Evolutionary conservation across 2,329 filamentous ascomycete species (phyloP).

Genomic region (Aspergillus sp.): DNA sequence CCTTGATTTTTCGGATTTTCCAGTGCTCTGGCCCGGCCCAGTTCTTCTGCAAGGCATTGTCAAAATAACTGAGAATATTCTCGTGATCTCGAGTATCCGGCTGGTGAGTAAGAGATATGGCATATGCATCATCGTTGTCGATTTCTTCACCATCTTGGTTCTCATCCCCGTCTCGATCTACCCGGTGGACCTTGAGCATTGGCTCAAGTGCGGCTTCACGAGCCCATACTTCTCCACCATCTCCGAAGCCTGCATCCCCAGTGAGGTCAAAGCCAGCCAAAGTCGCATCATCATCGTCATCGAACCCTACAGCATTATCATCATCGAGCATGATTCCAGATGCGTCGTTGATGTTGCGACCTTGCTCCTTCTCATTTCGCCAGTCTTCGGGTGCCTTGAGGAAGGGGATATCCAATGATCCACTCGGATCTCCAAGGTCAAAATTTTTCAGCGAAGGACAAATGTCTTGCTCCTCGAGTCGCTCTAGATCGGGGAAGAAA

Average conservation of each 20-base stretch:
- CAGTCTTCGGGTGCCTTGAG: conserved; percentile 86
- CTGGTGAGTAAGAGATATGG: conserved; percentile 73
- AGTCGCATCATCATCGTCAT: conserved; percentile 73
- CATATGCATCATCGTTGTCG: conserved; percentile 70
- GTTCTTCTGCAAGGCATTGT: conserved; percentile 93
- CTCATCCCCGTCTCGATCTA: conserved; percentile 52
- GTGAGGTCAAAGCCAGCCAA: conserved; percentile 70
- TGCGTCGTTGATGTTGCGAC: conserved; percentile 60
- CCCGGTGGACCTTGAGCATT: conserved; percentile 72
- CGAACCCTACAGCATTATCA: conserved; percentile 78
- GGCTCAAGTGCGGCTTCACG: conserved; percentile 82
- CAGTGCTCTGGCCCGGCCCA: conserved; percentile 99
- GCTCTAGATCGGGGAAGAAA: conserved; percentile 80
- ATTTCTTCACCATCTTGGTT: conserved; percentile 56
- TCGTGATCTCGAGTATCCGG: conserved; percentile 73
- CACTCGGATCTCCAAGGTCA: conserved; percentile 82
- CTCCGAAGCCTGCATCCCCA: conserved; percentile 79
- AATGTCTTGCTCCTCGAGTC: conserved; percentile 81
- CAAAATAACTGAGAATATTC: conserved; percentile 96
- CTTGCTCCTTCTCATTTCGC: conserved; percentile 64
- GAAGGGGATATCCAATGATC: conserved; percentile 86
- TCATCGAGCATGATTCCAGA: conserved; percentile 84
- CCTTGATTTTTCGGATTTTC: conserved; percentile 92
- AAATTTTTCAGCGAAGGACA: conserved; percentile 95
- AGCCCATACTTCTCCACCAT: conserved; percentile 95